Base-by-base conservation (phyloP, 2,329 filamentous ascomycete genomes). In the Fusarium bulbicola region DNA sequence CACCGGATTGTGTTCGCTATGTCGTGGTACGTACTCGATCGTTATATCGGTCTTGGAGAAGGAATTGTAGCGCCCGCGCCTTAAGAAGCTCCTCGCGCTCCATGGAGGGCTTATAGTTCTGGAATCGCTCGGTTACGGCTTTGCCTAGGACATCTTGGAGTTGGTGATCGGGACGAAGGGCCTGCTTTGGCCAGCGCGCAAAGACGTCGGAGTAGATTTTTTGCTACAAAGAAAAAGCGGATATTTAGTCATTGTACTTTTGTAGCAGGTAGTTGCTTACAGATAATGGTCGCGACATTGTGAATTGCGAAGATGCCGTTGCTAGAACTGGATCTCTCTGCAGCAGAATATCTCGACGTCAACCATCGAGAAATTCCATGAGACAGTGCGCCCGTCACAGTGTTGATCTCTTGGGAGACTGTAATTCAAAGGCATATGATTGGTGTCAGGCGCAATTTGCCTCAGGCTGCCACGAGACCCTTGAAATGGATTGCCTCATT, bases 161-260 rank as follows among this genome's bases (percentile, higher is more conserved):
- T 79, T 92, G 89, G 78, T 87, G 85, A 65, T 90, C 86, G 13
- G 90, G 90, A 1, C 91, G 89, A 49, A 92, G 85, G 65, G 84
- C 83, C 77, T 92, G 90, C 76, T 88, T 87, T 50, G 91, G 91
- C 91, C 91, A 93, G 71, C 85, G 85, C 64, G 86, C 83, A 61
- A 84, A 80, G 72, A 79, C 81, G 63, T 83, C 81, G 56, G 78
- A 74, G 76, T 83, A 83, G 52, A 82, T 78, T 66, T 79, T 81
- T 72, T 79, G 78, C 82, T 84, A 57, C 7, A 28, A 12, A 26
- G 4, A 14, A 8, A 15, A 0, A 49, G 32, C 49, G 7, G 42
- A 14, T 20, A 14, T 7, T 50, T 60, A 37, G 50, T 37, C 12
- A 7, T 18, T 6, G 1, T 4, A 24, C 18, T 57, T n/a, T 13